Evolutionary conservation across 352 stramenopile genomes (phyloP), one percentile per base, ranked within the genome.

Genomic region (Pythium graminicola): DNA sequence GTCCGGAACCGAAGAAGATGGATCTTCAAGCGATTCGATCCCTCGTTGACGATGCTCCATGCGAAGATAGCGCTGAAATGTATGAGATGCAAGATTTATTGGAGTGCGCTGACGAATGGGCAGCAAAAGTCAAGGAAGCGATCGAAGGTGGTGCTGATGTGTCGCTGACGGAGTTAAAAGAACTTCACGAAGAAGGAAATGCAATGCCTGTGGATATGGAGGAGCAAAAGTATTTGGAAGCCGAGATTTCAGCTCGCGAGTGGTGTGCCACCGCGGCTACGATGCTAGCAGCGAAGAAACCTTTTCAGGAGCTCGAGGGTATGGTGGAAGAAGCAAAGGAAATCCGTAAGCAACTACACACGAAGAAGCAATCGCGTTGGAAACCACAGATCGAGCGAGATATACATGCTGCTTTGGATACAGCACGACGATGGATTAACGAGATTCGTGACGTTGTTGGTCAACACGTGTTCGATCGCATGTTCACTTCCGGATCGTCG

Each of bases 61-160:
- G 80, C 61, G 81, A 93, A 50, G 82, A 89, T 44, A 93, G 73
- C 38, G 73, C 69, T 8, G 84, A 95, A 43, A 85, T 92, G 65
- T 92, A 89, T 58, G 84, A 95, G 61, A 95, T 95, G 81, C 81
- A 95, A 53, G 84, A 93, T 23, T 59, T 95, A n/a, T 61, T 95
- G 6, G 81, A 82, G 52, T 95, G 83, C 64, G 84, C 84, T 2
- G 81, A 93, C 48, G 80, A 84, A 35, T 95, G 84, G 84, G 78
- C 80, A 6, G 64, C 77, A 6, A 88, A 87, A 43, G 81, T 95
- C 17, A 81, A 81, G 29, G 49, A 69, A 6, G 82, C 84, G n/a
- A 88, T 95, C 33, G 78, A 89, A 58, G 72, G 72, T 26, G 78
- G 71, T 20, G 69, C 72, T 9, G 77, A 89, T 44, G 79, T 93